Evolutionary conservation across 345 rosid species (phyloP).

Genomic region (Pistacia integerrima): DNA sequence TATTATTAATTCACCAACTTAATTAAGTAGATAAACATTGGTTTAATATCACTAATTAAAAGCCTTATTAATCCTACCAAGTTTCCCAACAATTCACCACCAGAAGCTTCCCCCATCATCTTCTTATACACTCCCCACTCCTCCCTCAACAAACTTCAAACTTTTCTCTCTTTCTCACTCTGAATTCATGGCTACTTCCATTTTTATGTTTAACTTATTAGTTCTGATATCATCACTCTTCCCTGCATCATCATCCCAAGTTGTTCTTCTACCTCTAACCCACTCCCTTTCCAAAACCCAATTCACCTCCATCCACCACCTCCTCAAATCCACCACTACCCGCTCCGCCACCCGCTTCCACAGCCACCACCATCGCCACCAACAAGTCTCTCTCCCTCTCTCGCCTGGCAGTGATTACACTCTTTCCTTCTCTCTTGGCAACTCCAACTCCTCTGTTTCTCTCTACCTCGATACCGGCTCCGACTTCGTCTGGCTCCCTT

Average conservation of each 20-base stretch:
- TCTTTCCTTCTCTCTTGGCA: slow-evolving; percentile 60
- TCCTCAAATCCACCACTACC: slow-evolving; percentile 72
- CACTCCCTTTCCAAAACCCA: slow-evolving; percentile 70
- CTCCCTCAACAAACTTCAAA: not conserved
- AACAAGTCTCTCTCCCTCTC: slow-evolving; percentile 80
- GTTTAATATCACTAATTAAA: not conserved
- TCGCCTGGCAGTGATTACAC: slow-evolving; percentile 91
- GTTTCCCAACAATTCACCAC: not conserved
- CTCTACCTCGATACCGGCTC: slow-evolving; percentile 96
- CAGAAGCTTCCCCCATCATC: slow-evolving; percentile 4
- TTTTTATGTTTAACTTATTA: slow-evolving; percentile 30
- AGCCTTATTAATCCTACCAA: not conserved
- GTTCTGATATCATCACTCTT: slow-evolving; percentile 27
- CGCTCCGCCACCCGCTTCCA: slow-evolving; percentile 78
- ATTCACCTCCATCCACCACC: slow-evolving; percentile 64
- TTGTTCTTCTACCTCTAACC: slow-evolving; percentile 52
- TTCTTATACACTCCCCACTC: slow-evolving; percentile 14
- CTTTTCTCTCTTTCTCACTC: not conserved
- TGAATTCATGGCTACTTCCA: slow-evolving; percentile 37
- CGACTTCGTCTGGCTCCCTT: slow-evolving; percentile 97
- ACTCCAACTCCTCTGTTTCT: slow-evolving; percentile 49
- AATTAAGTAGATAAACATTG: not conserved
- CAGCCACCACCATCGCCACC: slow-evolving; percentile 40
- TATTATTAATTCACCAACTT: not conserved
- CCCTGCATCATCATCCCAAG: slow-evolving; percentile 31